These are phyloP conservation scores for Nakazawaea wyomingensis DNA, from an alignment of 805 yeast species.

Conservation along the genomic window DNA sequence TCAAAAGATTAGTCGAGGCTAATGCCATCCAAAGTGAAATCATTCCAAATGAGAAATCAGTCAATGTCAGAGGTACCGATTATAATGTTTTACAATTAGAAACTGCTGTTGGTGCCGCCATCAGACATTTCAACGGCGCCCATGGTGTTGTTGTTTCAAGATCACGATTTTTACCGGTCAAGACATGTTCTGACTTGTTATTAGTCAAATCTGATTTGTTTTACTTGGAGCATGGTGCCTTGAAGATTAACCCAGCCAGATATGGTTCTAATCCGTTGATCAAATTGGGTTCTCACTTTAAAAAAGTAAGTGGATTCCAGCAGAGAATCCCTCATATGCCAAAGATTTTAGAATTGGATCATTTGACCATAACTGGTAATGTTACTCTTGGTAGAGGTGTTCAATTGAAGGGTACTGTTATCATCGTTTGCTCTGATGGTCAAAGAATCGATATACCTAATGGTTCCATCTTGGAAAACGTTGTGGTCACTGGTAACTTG, in stretches of 20 bases:
- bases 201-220: constrained; percentile 94
- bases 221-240: constrained; percentile 85
- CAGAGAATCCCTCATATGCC: constrained; percentile 93
- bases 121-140: constrained; percentile 89
- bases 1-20: constrained; percentile 84
- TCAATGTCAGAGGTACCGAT: constrained; percentile 71
- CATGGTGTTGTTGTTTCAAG: constrained; percentile 99
- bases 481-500: constrained; percentile 94
- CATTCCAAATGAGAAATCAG: constrained; percentile 89
- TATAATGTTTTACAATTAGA: constrained; percentile 89
- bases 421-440: constrained; percentile 95
- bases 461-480: constrained; percentile 91
- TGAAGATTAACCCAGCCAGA: constrained; percentile 76
- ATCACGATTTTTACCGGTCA: constrained; percentile 95
- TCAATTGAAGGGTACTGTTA: constrained; percentile 93
- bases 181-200: constrained; percentile 91
- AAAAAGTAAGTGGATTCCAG: constrained; percentile 90
- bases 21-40: constrained; percentile 85
- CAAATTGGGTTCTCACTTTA: constrained; percentile 94
- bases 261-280: constrained; percentile 91
- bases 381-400: constrained; percentile 87
- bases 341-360: constrained; percentile 92
- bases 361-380: constrained; percentile 95
- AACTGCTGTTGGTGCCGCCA: constrained; percentile 99
- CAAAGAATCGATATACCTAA: constrained; percentile 96